Base-by-base conservation (phyloP, 202 grass and related monocot species). In the Panicum hallii region DNA sequence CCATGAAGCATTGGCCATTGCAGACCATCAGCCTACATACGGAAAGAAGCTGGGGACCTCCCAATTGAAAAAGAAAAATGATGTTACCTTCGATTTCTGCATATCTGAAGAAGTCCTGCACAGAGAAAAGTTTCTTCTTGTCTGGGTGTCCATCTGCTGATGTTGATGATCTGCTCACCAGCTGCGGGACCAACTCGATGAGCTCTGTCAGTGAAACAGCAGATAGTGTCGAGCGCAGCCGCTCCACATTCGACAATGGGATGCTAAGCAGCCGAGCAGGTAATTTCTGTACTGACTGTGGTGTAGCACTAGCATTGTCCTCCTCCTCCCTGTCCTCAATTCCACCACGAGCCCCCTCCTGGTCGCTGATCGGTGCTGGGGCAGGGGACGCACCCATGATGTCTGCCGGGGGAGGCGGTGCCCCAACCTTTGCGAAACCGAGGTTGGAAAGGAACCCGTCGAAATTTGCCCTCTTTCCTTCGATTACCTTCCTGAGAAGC, bases 111-210 rank as follows among this genome's bases (percentile, higher is more conserved):
- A 99, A 99, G 83, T 99, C 91, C 22, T 99, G 96, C 64, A 99
- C 93, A 10, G 96, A 99, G 86, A 99, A 95, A 64, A 99, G 84
- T 71, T 99, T 99, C 88, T 94, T 99, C 88, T 95, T 99, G 82
- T 99, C 93, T 5, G 96, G 96, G 88, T 99, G 91, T 19, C 70
- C 92, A 76, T 87, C 89, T 0, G n/a, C 6, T 3, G 84, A 53
- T 43, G 93, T 43, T 3, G 81, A 84, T 13, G 91, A 91, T 85
- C 84, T 99, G 45, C 80, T 90, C 30, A 87, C 80, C 41, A 95
- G 72, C 58, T 95, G 90, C 0, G 95, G 93, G 38, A 98, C 72
- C 50, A 91, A 95, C 49, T 96, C 93, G 8, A 94, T 90, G 76
- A 99, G 75, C 71, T 99, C 91, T 0, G 88, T 85, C 56, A 99